Percentiles rank a stretch among this genome's conserved stretches.
Conservation (phyloP, 768 basidiomycete genomes). For the Amanita jacksonii region DNA sequence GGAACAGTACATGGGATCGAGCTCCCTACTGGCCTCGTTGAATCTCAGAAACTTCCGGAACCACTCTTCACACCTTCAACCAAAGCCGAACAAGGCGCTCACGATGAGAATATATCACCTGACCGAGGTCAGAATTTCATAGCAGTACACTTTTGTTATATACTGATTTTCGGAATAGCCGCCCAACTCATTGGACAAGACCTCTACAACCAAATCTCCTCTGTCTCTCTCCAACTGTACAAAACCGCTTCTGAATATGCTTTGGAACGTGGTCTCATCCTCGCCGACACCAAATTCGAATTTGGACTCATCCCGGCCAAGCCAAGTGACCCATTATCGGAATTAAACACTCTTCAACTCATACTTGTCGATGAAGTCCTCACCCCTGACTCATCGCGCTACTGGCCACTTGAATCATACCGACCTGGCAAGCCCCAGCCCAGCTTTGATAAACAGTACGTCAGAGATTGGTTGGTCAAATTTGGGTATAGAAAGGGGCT, state of each 20-base stretch:
- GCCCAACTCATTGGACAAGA: constrained; percentile 56
- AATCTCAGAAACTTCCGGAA: constrained; percentile 72
- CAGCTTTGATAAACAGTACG: constrained; percentile 95
- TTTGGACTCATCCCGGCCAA: constrained; percentile 68
- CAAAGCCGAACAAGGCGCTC: constrained; percentile 87
- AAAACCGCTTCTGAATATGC: constrained; percentile 69
- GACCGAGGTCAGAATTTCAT: constrained; percentile 44
- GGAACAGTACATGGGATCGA: constrained; percentile 84
- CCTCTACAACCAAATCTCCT: constrained; percentile 52
- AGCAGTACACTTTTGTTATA: constrained; percentile 4
- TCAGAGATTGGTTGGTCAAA: constrained; percentile 79
- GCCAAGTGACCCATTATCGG: too few species aligned
- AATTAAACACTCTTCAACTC: constrained; percentile 25
- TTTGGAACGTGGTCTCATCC: constrained; percentile 68
- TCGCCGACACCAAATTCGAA: constrained; percentile 98
- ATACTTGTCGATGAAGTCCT: constrained; percentile 95
- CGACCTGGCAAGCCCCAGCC: constrained; percentile 66
- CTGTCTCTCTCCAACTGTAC: constrained; percentile 56
- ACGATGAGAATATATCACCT: constrained; percentile 95
- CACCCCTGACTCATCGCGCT: constrained; percentile 94
- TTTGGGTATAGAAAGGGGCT: constrained; percentile 70
- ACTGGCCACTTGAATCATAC: constrained; percentile 83
- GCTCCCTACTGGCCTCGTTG: constrained; percentile 67
- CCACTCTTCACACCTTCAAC: constrained; percentile 96
- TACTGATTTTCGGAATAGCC: constrained; percentile 30